Conservation (phyloP, 129 eudicot species). For the Oenanthe sinensis region DNA sequence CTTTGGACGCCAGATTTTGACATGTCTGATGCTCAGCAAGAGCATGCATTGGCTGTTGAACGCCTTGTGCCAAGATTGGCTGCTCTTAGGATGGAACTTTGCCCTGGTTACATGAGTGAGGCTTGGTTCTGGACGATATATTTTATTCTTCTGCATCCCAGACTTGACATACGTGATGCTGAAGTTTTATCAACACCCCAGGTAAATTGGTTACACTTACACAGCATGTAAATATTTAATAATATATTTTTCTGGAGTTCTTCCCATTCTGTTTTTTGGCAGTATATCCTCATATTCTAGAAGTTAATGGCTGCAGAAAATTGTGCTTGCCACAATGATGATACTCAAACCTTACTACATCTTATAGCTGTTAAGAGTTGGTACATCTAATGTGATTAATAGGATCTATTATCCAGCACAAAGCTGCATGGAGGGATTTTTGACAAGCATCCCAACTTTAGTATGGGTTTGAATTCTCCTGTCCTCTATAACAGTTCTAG, state of each 20-base stretch:
- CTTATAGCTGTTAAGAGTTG: not conserved
- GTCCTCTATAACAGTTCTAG: not conserved
- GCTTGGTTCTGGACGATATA: conserved; percentile 81
- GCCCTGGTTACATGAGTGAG: conserved; percentile 74
- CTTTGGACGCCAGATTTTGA: conserved; percentile 44
- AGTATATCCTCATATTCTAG: not conserved
- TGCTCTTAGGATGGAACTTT: conserved; percentile 74
- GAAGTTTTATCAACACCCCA: conserved; percentile 59
- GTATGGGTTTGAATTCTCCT: not conserved
- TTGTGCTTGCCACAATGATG: not conserved
- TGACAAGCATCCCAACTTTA: not conserved
- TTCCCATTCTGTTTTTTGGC: not conserved
- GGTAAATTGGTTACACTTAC: conserved; percentile 31
- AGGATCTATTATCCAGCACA: not conserved
- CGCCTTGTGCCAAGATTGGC: conserved; percentile 69
- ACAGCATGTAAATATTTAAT: conserved; percentile 3
- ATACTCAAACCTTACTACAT: not conserved
- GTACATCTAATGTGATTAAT: not conserved
- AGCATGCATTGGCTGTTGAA: conserved; percentile 81
- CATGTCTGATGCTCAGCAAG: conserved; percentile 79
- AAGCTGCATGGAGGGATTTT: not conserved
- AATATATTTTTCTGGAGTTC: not conserved
- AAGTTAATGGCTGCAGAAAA: not conserved
- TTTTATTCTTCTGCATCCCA: conserved; percentile 82
- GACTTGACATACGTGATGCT: conserved; percentile 51